phyloP scores from a whole-genome alignment of 1,139 yeast species.

The Geotrichum klebahnii region DNA sequence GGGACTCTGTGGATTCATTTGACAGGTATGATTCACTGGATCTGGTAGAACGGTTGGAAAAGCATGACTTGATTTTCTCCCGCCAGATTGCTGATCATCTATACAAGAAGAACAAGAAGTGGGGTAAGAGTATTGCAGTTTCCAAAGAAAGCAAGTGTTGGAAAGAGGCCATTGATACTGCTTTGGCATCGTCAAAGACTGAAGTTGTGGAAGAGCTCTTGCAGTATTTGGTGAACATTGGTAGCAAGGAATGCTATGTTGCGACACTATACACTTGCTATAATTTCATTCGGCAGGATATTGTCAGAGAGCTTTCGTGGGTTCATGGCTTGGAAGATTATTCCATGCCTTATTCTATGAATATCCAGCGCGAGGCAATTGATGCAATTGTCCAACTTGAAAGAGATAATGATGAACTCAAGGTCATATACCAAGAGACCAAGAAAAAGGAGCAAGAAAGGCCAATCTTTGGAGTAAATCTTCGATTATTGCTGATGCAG shows the following conservation, averaged over 20 bases:
- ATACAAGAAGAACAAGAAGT: slow-evolving; percentile 91
- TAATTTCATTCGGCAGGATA: slow-evolving; percentile 72
- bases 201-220: slow-evolving; percentile 86
- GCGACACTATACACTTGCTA: slow-evolving; percentile 87
- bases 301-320: slow-evolving; percentile 88
- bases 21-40: slow-evolving; percentile 91
- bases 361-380: slow-evolving; percentile 70
- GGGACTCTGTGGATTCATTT: slow-evolving; percentile 80
- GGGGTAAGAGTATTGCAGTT: slow-evolving; percentile 81
- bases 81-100: slow-evolving; percentile 93
- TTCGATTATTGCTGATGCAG: slow-evolving; percentile 36
- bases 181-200: slow-evolving; percentile 68
- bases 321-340: slow-evolving; percentile 73
- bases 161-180: slow-evolving; percentile 92
- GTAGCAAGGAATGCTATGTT: slow-evolving; percentile 91
- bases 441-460: slow-evolving; percentile 47
- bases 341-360: slow-evolving; percentile 88
- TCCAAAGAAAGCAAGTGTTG: slow-evolving; percentile 90
- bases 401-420: slow-evolving; percentile 65
- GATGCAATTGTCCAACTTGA: slow-evolving; percentile 62
- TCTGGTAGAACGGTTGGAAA: slow-evolving; percentile 87
- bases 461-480: slow-evolving; percentile 38
- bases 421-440: slow-evolving; percentile 54
- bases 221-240: slow-evolving; percentile 92
- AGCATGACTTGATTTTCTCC: slow-evolving; percentile 84